phyloP scores from a whole-genome alignment of 306 rosid species.

The Pachyrhizus erosus region DNA sequence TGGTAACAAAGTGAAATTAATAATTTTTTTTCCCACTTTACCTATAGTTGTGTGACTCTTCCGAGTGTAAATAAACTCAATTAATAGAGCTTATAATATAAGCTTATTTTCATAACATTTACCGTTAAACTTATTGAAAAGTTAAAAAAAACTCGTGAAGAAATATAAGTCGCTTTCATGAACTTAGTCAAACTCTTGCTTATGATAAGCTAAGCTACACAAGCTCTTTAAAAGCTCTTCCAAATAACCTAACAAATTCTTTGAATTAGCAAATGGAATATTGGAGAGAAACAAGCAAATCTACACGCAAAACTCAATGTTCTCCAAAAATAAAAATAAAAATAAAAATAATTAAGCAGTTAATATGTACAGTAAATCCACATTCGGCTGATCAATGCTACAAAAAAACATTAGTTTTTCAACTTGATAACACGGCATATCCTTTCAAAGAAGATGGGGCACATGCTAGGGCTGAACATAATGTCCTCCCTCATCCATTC shows the following conservation, averaged over 20 bases:
- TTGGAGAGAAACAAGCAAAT: not conserved
- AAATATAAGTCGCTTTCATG: not conserved
- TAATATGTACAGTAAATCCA: constrained; percentile 31
- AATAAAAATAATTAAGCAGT: constrained; percentile 18
- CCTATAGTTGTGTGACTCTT: not conserved
- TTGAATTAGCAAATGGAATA: not conserved
- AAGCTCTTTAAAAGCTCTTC: not conserved
- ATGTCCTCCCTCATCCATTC: constrained; percentile 93
- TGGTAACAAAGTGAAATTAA: not conserved
- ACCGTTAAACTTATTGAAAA: not conserved
- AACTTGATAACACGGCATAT: constrained; percentile 67
- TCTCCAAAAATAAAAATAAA: constrained; percentile 3
- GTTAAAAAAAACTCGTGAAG: not conserved
- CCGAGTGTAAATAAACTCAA: not conserved
- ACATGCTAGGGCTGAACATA: constrained; percentile 87
- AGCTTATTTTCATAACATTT: not conserved
- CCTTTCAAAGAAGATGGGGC: constrained; percentile 77
- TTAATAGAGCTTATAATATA: not conserved
- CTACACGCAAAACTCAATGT: not conserved
- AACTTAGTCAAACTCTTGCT: not conserved
- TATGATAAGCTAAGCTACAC: not conserved
- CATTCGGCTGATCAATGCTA: not conserved
- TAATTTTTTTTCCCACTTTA: not conserved
- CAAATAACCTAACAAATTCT: not conserved
- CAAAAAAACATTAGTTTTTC: constrained; percentile 27